Evolutionary conservation across 2,329 filamentous ascomycete species (phyloP), one percentile per base, ranked within the genome.

Genomic region (Daldinia eschscholtzii): DNA sequence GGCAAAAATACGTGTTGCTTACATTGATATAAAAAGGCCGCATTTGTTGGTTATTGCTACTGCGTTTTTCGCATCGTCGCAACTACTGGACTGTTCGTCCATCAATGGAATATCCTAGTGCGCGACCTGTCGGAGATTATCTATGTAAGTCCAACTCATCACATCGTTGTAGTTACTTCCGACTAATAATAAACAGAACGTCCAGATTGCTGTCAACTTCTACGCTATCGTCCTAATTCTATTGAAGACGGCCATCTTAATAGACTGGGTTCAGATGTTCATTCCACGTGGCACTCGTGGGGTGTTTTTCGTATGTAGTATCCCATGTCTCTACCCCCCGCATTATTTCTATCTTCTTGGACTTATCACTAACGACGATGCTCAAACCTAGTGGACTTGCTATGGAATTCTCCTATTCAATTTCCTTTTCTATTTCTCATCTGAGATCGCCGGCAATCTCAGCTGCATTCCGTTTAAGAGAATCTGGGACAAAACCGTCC

Each of bases 231-330:
- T 52, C 18, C 46, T 73, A 6, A 60, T 63, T 6, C 48, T 68
- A 10, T 18, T 72, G 18, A 74, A 74, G 57, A 64, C 64, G 4
- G 57, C 71, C 3, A 74, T 74, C 30, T 52, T 73, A 28, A 41
- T 70, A 26, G 70, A 72, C 58, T 73, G 68, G 72, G 65, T 62
- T 18, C 70, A 63, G 6, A 60, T 73, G 5, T 74, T 73, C 48
- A 68, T 70, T 2, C 70, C 72, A 1, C 28, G 20, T 6, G 64
- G 65, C 20, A 70, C 66, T 20, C 64, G 72, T 4, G 70, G 68
- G 33, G n/a, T 56, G 2, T 72, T 74, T 44, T 73, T 62, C 48
- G 35, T 39, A 23, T 23, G 20, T 39, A 39, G 35, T 39, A 39
- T 39, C 35, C 35, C 35, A 39, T 13, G 35, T 39, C 35, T 39